Evolutionary conservation across 352 stramenopile genomes (phyloP).

Genomic region (Phytophthora crassamura): DNA sequence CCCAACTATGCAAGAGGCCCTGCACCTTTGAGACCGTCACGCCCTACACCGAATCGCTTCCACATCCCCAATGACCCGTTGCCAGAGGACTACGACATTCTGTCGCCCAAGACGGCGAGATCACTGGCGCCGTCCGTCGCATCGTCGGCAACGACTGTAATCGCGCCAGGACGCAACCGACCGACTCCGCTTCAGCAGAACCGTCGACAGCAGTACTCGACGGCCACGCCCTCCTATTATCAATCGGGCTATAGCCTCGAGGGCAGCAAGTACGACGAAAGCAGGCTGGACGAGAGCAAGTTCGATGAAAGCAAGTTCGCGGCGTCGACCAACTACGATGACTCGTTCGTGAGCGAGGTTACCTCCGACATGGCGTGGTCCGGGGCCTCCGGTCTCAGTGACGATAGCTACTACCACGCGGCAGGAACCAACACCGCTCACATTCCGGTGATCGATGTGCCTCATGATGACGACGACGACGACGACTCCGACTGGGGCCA

Average conservation of each 20-base stretch:
- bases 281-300: slow-evolving; percentile 26
- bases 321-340: slow-evolving; percentile 24
- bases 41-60: slow-evolving; percentile 19
- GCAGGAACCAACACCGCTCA: slow-evolving; percentile 30
- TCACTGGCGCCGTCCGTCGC: slow-evolving; percentile 38
- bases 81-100: slow-evolving; percentile 31
- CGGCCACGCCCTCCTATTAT: slow-evolving; percentile 27
- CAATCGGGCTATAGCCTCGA: slow-evolving; percentile 21
- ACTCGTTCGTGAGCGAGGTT: slow-evolving; percentile 39
- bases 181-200: slow-evolving; percentile 37
- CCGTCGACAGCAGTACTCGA: slow-evolving; percentile 31
- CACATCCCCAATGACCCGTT: slow-evolving; percentile 21
- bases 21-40: slow-evolving; percentile 7
- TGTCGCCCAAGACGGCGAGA: slow-evolving; percentile 38
- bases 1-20: slow-evolving; percentile 27
- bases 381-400: slow-evolving; percentile 27
- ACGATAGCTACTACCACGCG: slow-evolving; percentile 43
- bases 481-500: slow-evolving; percentile 37
- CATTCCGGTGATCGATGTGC: slow-evolving; percentile 37
- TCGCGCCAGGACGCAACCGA: slow-evolving; percentile 35
- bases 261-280: slow-evolving; percentile 27
- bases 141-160: slow-evolving; percentile 34
- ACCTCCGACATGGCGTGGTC: slow-evolving; percentile 42
- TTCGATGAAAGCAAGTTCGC: slow-evolving; percentile 26
- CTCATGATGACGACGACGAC: slow-evolving; percentile 35